Evolutionary conservation across 169 alveolate genomes (phyloP).

Genomic region (Eimeria mitis): DNA sequence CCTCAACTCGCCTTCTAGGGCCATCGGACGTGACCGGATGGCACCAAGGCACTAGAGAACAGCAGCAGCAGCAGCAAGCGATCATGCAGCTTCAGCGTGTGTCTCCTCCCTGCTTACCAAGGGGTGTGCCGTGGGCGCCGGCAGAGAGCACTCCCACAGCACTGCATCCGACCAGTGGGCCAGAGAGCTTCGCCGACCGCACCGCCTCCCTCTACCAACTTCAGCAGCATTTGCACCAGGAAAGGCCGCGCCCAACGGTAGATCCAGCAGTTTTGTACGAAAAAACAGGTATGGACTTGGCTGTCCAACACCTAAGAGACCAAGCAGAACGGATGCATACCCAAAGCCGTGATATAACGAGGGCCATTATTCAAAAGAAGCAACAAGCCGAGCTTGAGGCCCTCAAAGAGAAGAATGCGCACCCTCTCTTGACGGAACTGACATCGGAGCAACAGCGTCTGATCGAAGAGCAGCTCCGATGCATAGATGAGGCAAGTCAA

Average conservation of each 20-base stretch:
- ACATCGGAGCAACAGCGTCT: conserved; percentile 75
- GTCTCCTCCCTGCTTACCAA: background rate
- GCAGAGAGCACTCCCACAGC: background rate
- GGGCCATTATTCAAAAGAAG: conserved; percentile 36
- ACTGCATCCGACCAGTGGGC: conserved; percentile 11
- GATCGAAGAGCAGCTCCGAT: conserved; percentile 79
- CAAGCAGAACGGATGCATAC: conserved; percentile 74
- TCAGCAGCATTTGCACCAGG: conserved; percentile 57
- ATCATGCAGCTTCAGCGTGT: conserved; percentile 43
- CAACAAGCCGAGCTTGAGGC: conserved; percentile 57
- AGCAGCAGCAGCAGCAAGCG: conserved; percentile 54
- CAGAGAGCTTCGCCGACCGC: conserved; percentile 22
- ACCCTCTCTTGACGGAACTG: conserved; percentile 71
- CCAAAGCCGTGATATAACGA: conserved; percentile 74
- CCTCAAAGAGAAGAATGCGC: conserved; percentile 62
- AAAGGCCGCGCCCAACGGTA: conserved; percentile 55
- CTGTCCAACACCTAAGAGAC: conserved; percentile 64
- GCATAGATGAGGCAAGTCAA: conserved; percentile 75
- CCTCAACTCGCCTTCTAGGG: conserved; percentile 59
- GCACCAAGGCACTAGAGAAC: conserved; percentile 50
- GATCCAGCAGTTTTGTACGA: conserved; percentile 77
- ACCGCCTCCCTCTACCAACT: conserved; percentile 13
- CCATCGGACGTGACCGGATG: conserved; percentile 36
- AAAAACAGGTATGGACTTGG: conserved; percentile 75
- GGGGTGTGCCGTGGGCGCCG: background rate